A percentile compares a stretch with the other conserved stretches of the same genome.
These are phyloP conservation scores for Pythium utonaiense DNA, from an alignment of 352 stramenopile species.

Conservation along the genomic window DNA sequence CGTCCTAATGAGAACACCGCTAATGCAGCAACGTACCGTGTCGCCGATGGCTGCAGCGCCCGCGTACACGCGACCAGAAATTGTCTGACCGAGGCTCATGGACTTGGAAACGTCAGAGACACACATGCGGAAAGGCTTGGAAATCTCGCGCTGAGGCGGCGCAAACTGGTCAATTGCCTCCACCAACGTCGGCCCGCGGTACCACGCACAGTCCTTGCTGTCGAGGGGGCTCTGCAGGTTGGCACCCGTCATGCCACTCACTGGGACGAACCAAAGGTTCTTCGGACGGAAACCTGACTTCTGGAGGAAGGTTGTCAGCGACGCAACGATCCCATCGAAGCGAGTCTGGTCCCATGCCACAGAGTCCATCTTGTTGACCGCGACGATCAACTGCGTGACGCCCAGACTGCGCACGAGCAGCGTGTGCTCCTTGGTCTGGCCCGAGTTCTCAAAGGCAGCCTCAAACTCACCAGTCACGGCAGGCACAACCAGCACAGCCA, in stretches of 20 bases:
- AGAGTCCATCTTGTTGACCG: conserved; percentile 98
- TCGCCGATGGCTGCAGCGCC: conserved; percentile 62
- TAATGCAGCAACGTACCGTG: conserved; percentile 35
- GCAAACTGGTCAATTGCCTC: conserved; percentile 79
- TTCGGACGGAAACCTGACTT: conserved; percentile 73
- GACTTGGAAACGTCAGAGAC: conserved; percentile 86
- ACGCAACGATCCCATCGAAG: conserved; percentile 76
- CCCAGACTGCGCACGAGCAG: conserved; percentile 92
- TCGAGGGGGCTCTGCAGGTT: conserved; percentile 74
- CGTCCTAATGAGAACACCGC: background rate
- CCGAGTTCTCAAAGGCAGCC: conserved; percentile 91
- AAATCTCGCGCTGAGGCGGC: conserved; percentile 70
- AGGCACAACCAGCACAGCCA: conserved; percentile 93
- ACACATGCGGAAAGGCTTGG: conserved; percentile 83
- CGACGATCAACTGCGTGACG: conserved; percentile 94
- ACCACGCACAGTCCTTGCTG: conserved; percentile 60
- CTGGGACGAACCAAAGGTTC: conserved; percentile 83
- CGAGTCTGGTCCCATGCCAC: conserved; percentile 79
- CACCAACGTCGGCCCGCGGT: conserved; percentile 72
- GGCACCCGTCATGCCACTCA: conserved; percentile 82
- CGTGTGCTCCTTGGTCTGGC: conserved; percentile 98
- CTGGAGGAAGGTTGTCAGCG: conserved; percentile 72
- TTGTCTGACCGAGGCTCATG: conserved; percentile 73
- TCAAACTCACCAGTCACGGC: conserved; percentile 95
- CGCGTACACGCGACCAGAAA: conserved; percentile 85